Percentiles rank a stretch among this genome's conserved stretches.
Evolutionary conservation across 345 rosid species (phyloP).

Genomic region (Sisymbrium irio): DNA sequence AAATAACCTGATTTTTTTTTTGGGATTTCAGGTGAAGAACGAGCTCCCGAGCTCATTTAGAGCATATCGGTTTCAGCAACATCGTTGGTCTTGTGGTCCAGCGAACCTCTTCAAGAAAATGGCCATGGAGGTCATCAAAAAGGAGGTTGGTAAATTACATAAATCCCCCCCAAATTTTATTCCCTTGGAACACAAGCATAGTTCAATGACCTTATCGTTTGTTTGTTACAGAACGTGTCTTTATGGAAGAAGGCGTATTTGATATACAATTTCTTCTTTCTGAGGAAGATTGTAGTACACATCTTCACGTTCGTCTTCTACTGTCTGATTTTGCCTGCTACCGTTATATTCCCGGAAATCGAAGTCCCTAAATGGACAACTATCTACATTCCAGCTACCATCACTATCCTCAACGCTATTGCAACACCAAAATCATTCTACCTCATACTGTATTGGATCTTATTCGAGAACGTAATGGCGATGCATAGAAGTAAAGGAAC

Average conservation of each 20-base stretch:
- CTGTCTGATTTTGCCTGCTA: slow-evolving; percentile 76
- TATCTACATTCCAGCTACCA: slow-evolving; percentile 72
- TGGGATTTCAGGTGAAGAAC: slow-evolving; percentile 62
- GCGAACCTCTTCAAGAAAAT: slow-evolving; percentile 87
- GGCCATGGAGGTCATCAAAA: slow-evolving; percentile 51
- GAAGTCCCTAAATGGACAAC: slow-evolving; percentile 87
- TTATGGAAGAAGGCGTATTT: slow-evolving; percentile 81
- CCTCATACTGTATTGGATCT: slow-evolving; percentile 58
- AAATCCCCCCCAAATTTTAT: background rate
- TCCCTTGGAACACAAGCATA: background rate
- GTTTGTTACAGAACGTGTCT: slow-evolving; percentile 58
- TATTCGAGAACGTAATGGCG: slow-evolving; percentile 92
- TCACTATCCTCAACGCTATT: slow-evolving; percentile 75
- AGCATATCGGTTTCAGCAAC: slow-evolving; percentile 83
- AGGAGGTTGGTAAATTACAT: slow-evolving; percentile 38
- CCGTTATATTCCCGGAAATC: slow-evolving; percentile 82
- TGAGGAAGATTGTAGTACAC: slow-evolving; percentile 84
- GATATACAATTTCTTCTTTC: slow-evolving; percentile 84
- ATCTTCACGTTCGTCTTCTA: slow-evolving; percentile 77
- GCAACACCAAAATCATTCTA: slow-evolving; percentile 79
- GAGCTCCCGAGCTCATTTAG: slow-evolving; percentile 87
- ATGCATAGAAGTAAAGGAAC: slow-evolving; percentile 87
- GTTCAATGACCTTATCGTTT: background rate
- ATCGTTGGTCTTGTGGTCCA: slow-evolving; percentile 94
- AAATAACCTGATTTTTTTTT: background rate